Evolutionary conservation across 495 filamentous ascomycete genomes (phyloP).

Genomic region (Daldinia concentrica): DNA sequence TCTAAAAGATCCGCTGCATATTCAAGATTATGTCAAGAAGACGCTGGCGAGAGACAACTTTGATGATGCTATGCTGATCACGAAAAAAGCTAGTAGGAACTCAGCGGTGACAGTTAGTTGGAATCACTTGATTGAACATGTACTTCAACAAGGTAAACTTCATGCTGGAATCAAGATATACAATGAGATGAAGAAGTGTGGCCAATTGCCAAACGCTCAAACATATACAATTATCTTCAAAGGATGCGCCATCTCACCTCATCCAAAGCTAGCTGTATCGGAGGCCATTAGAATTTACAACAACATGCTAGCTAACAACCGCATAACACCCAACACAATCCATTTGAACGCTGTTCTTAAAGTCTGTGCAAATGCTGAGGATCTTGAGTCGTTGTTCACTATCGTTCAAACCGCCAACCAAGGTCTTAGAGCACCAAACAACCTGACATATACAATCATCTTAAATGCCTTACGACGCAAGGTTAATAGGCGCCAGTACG

Average conservation of each 20-base stretch:
- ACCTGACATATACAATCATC: conserved; percentile 80
- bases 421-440: conserved; percentile 68
- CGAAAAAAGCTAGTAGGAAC: conserved; percentile 70
- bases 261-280: conserved; percentile 61
- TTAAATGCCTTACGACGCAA: conserved; percentile 69
- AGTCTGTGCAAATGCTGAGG: conserved; percentile 73
- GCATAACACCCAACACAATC: conserved; percentile 71
- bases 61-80: conserved; percentile 70
- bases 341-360: conserved; percentile 88
- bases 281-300: conserved; percentile 76
- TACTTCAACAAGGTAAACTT: conserved; percentile 66
- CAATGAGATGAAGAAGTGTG: conserved; percentile 98
- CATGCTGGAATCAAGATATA: conserved; percentile 75
- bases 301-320: conserved; percentile 68
- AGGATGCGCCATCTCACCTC: conserved; percentile 68
- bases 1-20: conserved; percentile 70
- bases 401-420: conserved; percentile 73
- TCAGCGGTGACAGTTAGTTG: conserved; percentile 75
- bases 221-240: conserved; percentile 87
- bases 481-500: conserved; percentile 19
- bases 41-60: conserved; percentile 63
- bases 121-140: conserved; percentile 84
- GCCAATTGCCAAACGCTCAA: conserved; percentile 72
- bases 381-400: conserved; percentile 79
- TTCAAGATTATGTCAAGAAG: conserved; percentile 68